Conservation (phyloP, 1,284 basidiomycete genomes). For the Cutaneotrichosporon sp. region DNA sequence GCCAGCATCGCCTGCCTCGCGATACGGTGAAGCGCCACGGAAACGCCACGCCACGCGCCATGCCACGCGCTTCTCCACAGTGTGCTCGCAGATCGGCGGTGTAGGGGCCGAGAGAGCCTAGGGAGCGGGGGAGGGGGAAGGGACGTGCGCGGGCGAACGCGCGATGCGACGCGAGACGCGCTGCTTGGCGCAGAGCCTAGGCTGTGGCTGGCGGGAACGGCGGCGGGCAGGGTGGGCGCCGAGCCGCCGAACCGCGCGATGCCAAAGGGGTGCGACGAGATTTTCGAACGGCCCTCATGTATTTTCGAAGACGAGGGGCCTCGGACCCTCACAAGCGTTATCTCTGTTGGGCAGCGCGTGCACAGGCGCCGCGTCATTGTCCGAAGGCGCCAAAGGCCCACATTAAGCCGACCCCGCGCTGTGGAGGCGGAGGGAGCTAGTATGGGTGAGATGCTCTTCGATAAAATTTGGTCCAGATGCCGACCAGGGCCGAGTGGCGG, state of each 20-base stretch:
- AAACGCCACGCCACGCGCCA: too few species aligned
- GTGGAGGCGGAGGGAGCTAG: too few species aligned
- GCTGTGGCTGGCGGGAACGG: background rate
- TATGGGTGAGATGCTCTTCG: background rate
- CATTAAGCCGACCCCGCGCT: constrained; percentile 9
- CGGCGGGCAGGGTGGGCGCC: background rate
- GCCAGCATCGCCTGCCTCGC: too few species aligned
- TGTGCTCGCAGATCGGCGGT: too few species aligned
- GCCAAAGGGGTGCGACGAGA: background rate
- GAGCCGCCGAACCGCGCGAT: background rate
- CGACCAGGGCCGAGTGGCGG: constrained; percentile 9
- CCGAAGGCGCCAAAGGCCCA: constrained; percentile 5
- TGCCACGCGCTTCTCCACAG: too few species aligned
- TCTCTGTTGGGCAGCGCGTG: background rate
- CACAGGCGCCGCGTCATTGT: background rate
- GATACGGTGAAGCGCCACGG: too few species aligned
- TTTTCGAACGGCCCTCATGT: background rate
- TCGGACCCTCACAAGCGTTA: background rate
- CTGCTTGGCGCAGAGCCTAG: background rate
- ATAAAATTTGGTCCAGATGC: background rate
- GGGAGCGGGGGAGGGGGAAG: too few species aligned
- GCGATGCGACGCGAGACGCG: too few species aligned
- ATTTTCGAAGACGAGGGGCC: background rate
- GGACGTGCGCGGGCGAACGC: too few species aligned
- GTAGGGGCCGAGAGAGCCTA: too few species aligned